These are phyloP conservation scores for Lactarius evosmus DNA, from an alignment of 768 basidiomycete genomes.

Conservation along the genomic window DNA sequence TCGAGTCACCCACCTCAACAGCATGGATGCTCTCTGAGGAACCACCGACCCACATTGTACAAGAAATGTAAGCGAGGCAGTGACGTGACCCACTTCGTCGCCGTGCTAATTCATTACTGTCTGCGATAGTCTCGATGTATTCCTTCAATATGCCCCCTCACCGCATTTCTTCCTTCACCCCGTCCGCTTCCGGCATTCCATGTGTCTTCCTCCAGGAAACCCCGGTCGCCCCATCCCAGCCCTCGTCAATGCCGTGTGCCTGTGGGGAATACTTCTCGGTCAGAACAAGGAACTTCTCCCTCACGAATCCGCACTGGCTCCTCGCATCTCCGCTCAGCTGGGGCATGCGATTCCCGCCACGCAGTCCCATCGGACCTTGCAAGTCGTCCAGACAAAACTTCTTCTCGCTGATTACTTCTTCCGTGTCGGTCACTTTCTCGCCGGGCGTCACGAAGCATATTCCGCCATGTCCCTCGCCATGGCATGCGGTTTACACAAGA, in stretches of 20 bases:
- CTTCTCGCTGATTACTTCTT: slow-evolving; percentile 36
- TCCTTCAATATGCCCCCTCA: slow-evolving; percentile 54
- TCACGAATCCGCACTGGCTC: slow-evolving; percentile 42
- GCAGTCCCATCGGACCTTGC: slow-evolving; percentile 39
- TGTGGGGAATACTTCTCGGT: slow-evolving; percentile 38
- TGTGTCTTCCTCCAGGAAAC: slow-evolving; percentile 32
- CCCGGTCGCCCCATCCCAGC: slow-evolving; percentile 33
- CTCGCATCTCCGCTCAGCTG: slow-evolving; percentile 48
- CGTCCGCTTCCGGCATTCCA: slow-evolving; percentile 43
- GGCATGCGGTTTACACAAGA: slow-evolving; percentile 33
- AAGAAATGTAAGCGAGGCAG: slow-evolving; percentile 22
- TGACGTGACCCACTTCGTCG: not conserved
- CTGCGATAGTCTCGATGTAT: slow-evolving; percentile 48
- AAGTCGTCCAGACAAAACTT: slow-evolving; percentile 36
- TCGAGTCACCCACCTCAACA: slow-evolving; percentile 4
- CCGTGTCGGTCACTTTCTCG: slow-evolving; percentile 31
- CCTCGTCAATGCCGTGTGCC: slow-evolving; percentile 44
- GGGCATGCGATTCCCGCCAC: slow-evolving; percentile 37
- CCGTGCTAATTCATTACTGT: not conserved
- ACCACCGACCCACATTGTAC: slow-evolving; percentile 15
- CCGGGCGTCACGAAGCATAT: slow-evolving; percentile 34
- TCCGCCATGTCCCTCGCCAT: slow-evolving; percentile 35
- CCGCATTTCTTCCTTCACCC: slow-evolving; percentile 66
- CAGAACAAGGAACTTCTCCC: slow-evolving; percentile 28
- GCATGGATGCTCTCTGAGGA: slow-evolving; percentile 19